Evolutionary conservation across 2,329 filamentous ascomycete species (phyloP), one percentile per base, ranked within the genome.

Genomic region (Anisogramma anomala): DNA sequence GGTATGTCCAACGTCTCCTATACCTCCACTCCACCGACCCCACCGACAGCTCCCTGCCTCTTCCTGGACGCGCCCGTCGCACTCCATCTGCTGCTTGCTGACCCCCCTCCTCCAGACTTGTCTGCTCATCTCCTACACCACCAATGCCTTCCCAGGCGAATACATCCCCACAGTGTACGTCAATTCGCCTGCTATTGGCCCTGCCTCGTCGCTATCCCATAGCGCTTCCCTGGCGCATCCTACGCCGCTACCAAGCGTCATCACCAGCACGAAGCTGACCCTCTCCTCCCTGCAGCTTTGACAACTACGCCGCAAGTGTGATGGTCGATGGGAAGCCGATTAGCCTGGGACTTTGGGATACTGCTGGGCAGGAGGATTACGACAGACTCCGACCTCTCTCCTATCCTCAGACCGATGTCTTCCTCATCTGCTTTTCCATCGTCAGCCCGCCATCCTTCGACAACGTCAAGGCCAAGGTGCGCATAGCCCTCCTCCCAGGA

Each of bases 261-360:
- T 30, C 10, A 41, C 4, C 17, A 20, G 23, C 31, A 7, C n/a
- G 38, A 14, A 39, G 48, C 50, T 50, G 52, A 51, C 34, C 43
- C 48, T 55, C 47, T 50, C 42, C 32, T 14, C 34, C 36, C 32
- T 46, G 18, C 53, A 94, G 87, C 49, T 96, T 96, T 66, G 89
- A 96, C 62, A 98, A 98, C 70, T 96, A 96, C 71, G 94, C 89
- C 27, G 91, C 91, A 50, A 94, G 87, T 70, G 91, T 98, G 42
- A 95, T 95, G 85, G 91, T 96, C 42, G 91, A 96, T 69, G 87
- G 88, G 56, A 94, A 94, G 69, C 89, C 89, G 47, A 94, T 96
- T 67, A 95, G 87, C 65, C 67, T 98, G 54, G 91, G 89, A 52
- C 70, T 98, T 23, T 96, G 91, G 89, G 89, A 98, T 82, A 98